Evolutionary conservation across 169 alveolate genomes (phyloP), one percentile per base, ranked within the genome.

Genomic region (Eimeria falciformis): DNA sequence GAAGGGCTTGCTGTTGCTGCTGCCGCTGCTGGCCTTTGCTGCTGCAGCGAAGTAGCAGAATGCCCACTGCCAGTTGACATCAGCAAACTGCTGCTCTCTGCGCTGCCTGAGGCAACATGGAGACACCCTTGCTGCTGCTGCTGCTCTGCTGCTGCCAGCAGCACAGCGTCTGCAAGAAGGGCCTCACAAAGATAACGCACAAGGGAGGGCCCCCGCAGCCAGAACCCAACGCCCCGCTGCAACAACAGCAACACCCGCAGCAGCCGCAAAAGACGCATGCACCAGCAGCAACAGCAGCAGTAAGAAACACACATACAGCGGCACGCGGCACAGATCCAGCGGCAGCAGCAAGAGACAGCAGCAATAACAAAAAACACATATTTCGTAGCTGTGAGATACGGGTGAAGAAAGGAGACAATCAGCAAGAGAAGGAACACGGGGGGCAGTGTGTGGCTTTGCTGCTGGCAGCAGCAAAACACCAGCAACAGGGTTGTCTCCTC

Each of bases 161-260:
- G 77, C 29, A 69, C 43, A 3, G 90, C 90, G 46, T 82, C 90
- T 14, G 65, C 65, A 25, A 82, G 78, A 3, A 82, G 90, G 23
- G 12, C 21, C 66, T 82, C 90, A 5, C 58, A 68, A 17, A 82
- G 90, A 45, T 23, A 50, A 14, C 62, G 55, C n/a, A 82, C 90
- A 25, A 29, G 50, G n/a, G 90, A 50, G 25, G 78, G 55, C 12
- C 45, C 40, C 6, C 90, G 77, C 3, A 82, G 77, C 90, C 90
- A 82, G 79, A 82, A 82, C 40, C 90, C 90, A 25, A 82, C 90
- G 46, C 90, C 90, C 33, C 90, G 90, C 90, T 82, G 90, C 29
- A 81, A 40, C 25, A 29, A 29, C 43, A 29, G 23, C 53, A 14
- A 21, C 62, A 50, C n/a, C n/a, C n/a, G n/a, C n/a, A n/a, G n/a